These are phyloP conservation scores for Cicer judaicum DNA, from an alignment of 306 rosid genomes.

Conservation along the genomic window DNA sequence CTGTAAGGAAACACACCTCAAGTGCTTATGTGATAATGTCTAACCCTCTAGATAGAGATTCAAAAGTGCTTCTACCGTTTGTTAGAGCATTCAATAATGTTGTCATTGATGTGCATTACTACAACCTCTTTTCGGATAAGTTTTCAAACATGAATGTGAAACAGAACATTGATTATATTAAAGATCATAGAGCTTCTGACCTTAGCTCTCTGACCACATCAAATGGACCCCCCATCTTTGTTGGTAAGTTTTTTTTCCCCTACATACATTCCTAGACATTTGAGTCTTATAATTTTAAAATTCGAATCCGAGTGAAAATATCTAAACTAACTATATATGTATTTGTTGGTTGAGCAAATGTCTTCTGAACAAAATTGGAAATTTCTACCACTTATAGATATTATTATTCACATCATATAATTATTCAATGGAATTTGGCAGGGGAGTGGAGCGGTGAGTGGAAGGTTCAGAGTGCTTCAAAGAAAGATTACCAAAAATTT, in stretches of 20 bases:
- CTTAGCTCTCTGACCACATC: slow-evolving; percentile 49
- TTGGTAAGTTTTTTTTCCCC: slow-evolving; percentile 47
- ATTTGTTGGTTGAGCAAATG: too few species aligned
- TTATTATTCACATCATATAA: too few species aligned
- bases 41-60: slow-evolving; percentile 50
- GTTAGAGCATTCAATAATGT: slow-evolving; percentile 43
- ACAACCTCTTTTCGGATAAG: slow-evolving; percentile 45
- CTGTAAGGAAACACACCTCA: slow-evolving; percentile 52
- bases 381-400: too few species aligned
- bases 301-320: too few species aligned
- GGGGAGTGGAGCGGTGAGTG: slow-evolving; percentile 72
- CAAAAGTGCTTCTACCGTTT: slow-evolving; percentile 57
- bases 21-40: slow-evolving; percentile 63
- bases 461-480: slow-evolving; percentile 47
- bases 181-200: slow-evolving; percentile 54
- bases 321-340: too few species aligned
- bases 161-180: slow-evolving; percentile 52
- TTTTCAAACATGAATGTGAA: slow-evolving; percentile 53
- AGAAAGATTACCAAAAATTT: slow-evolving; percentile 50
- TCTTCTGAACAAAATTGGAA: too few species aligned
- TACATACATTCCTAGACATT: neutral
- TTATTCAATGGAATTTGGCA: slow-evolving; percentile 30
- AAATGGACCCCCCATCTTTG: slow-evolving; percentile 64
- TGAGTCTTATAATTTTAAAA: neutral
- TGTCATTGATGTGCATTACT: slow-evolving; percentile 70